Conservation (phyloP, 164 flowering plant species). For the Annona cherimola region DNA sequence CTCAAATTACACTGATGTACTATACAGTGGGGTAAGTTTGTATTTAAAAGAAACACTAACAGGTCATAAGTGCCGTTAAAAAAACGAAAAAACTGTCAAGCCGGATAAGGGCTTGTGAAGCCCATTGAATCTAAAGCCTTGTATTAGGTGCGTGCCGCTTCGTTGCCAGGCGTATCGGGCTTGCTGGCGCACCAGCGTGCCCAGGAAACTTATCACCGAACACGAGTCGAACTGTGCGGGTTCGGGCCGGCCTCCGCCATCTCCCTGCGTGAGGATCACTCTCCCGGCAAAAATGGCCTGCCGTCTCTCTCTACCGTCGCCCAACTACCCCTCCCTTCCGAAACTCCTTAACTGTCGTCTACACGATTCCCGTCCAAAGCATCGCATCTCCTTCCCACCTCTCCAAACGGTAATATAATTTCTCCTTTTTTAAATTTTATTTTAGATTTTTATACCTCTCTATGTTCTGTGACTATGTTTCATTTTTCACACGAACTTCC, state of each 20-base stretch:
- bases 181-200: too few species aligned
- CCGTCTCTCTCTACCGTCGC: constrained; percentile 3
- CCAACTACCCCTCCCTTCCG: neutral
- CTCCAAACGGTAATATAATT: constrained; percentile 3
- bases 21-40: too few species aligned
- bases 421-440: neutral
- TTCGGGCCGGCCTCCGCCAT: neutral
- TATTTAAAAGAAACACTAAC: too few species aligned
- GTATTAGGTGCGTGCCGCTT: too few species aligned
- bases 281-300: constrained; percentile 10
- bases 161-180: too few species aligned
- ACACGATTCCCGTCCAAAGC: neutral
- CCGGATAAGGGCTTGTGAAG: too few species aligned
- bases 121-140: too few species aligned
- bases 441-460: neutral
- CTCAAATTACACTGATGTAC: too few species aligned
- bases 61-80: too few species aligned
- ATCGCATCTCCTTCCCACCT: neutral
- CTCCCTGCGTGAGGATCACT: neutral
- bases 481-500: neutral
- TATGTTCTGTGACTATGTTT: neutral
- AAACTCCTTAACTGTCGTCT: neutral
- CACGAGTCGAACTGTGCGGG: neutral
- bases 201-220: too few species aligned
- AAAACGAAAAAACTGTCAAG: too few species aligned